These are phyloP conservation scores for Aspergillus sp. DNA, from an alignment of 2,329 filamentous ascomycete species.

Conservation along the genomic window DNA sequence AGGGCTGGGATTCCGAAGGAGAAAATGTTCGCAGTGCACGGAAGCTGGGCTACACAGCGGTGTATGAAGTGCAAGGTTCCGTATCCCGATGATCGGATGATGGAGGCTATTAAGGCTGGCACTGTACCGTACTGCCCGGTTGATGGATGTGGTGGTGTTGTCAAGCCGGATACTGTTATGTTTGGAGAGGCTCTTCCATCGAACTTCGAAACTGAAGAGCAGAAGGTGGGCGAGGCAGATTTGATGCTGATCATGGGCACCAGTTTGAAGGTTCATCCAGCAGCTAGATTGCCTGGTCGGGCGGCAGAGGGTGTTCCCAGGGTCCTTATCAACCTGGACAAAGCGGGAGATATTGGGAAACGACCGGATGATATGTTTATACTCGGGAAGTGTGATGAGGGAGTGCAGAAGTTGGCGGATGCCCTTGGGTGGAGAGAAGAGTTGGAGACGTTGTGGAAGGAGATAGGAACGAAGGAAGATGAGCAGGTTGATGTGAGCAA, in stretches of 20 bases:
- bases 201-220: slow-evolving; percentile 53
- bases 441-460: slow-evolving; percentile 65
- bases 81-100: slow-evolving; percentile 67
- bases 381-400: slow-evolving; percentile 70
- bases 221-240: slow-evolving; percentile 56
- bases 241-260: slow-evolving; percentile 74
- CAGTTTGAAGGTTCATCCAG: slow-evolving; percentile 74
- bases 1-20: slow-evolving; percentile 69
- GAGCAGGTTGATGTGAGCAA: slow-evolving; percentile 32
- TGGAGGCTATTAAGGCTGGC: slow-evolving; percentile 57
- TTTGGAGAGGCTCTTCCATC: slow-evolving; percentile 66
- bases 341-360: slow-evolving; percentile 68
- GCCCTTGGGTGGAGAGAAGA: slow-evolving; percentile 76
- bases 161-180: slow-evolving; percentile 85
- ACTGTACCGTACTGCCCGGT: slow-evolving; percentile 62
- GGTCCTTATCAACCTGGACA: slow-evolving; percentile 74
- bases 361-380: slow-evolving; percentile 70
- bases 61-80: slow-evolving; percentile 71
- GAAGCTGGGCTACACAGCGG: slow-evolving; percentile 76
- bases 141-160: slow-evolving; percentile 60
- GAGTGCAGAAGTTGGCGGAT: slow-evolving; percentile 66
- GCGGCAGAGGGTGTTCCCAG: slow-evolving; percentile 58
- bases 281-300: slow-evolving; percentile 66
- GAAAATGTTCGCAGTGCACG: slow-evolving; percentile 77
- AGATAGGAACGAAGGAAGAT: slow-evolving; percentile 50